Percentiles rank a stretch among this genome's conserved stretches.
Conservation (phyloP, 2,329 filamentous ascomycete species). For the Verruconis gallopava region DNA sequence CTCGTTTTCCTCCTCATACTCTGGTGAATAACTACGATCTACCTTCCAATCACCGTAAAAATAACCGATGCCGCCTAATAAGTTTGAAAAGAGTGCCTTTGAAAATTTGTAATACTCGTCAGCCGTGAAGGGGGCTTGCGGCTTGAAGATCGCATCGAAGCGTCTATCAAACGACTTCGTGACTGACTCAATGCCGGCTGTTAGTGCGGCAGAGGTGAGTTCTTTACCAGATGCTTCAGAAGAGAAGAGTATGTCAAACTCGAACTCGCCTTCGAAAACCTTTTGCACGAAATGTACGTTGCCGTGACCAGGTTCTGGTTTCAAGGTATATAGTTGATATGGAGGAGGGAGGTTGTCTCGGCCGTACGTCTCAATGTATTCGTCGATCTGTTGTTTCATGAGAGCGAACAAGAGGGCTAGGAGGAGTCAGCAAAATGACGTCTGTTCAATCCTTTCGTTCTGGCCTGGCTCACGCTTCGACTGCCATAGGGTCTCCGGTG, state of each 20-base stretch:
- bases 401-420: constrained; percentile 42
- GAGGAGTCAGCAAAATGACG: constrained; percentile 20
- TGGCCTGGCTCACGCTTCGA: constrained; percentile 46
- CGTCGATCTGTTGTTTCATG: constrained; percentile 46
- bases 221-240: constrained; percentile 34
- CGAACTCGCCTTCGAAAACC: constrained; percentile 73
- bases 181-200: constrained; percentile 40
- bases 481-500: constrained; percentile 63
- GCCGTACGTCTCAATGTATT: constrained; percentile 42
- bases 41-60: constrained; percentile 78
- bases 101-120: constrained; percentile 63
- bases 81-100: constrained; percentile 78
- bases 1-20: constrained; percentile 87
- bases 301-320: constrained; percentile 51
- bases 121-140: constrained; percentile 61
- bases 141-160: constrained; percentile 56
- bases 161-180: constrained; percentile 53
- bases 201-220: constrained; percentile 29
- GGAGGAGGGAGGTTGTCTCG: constrained; percentile 58
- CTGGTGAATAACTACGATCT: constrained; percentile 72
- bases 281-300: constrained; percentile 85
- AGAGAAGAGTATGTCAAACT: constrained; percentile 79
- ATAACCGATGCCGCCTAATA: constrained; percentile 84
- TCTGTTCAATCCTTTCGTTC: no score
- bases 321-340: constrained; percentile 67